phyloP scores from a whole-genome alignment of 805 yeast species.

The Lipomyces mesembrius region DNA sequence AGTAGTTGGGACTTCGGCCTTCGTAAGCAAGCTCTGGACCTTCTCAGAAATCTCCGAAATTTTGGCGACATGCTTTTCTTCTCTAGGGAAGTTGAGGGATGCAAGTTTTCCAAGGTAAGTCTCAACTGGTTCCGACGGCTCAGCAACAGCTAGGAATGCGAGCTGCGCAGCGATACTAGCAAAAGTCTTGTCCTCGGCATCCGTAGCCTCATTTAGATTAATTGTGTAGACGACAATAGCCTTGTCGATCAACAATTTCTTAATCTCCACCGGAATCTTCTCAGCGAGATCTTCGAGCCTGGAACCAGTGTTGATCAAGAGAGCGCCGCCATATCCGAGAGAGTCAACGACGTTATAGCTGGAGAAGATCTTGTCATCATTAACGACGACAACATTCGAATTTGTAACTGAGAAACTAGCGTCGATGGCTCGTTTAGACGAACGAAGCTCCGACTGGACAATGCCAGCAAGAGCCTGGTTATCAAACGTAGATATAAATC shows the following conservation, averaged over 20 bases:
- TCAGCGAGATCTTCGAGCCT: slow-evolving; percentile 53
- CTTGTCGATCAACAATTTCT: slow-evolving; percentile 24
- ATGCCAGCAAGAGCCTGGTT: slow-evolving; percentile 74
- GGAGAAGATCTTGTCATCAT: slow-evolving; percentile 59
- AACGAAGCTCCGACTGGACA: slow-evolving; percentile 64
- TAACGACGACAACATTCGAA: slow-evolving; percentile 69
- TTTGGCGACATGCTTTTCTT: slow-evolving; percentile 14
- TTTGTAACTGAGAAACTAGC: slow-evolving; percentile 52
- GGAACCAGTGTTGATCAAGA: slow-evolving; percentile 55
- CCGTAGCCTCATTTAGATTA: slow-evolving; percentile 28
- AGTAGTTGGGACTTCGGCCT: slow-evolving; percentile 36
- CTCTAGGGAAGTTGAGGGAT: slow-evolving; percentile 36
- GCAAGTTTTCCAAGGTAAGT: slow-evolving; percentile 40
- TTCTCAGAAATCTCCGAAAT: slow-evolving; percentile 42
- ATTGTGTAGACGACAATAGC: slow-evolving; percentile 26
- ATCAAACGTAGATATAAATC: slow-evolving; percentile 70
- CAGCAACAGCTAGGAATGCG: slow-evolving; percentile 75
- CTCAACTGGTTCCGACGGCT: slow-evolving; percentile 51
- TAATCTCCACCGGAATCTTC: slow-evolving; percentile 27
- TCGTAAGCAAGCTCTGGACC: slow-evolving; percentile 46
- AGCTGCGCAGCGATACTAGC: slow-evolving; percentile 74
- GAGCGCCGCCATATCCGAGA: slow-evolving; percentile 59
- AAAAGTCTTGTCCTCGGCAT: slow-evolving; percentile 69
- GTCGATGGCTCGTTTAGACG: slow-evolving; percentile 48
- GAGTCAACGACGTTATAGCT: slow-evolving; percentile 66